Percentiles rank a stretch among this genome's conserved stretches.
phyloP scores from a whole-genome alignment of 2,329 filamentous ascomycete species.

The Xylariaceae sp. region DNA sequence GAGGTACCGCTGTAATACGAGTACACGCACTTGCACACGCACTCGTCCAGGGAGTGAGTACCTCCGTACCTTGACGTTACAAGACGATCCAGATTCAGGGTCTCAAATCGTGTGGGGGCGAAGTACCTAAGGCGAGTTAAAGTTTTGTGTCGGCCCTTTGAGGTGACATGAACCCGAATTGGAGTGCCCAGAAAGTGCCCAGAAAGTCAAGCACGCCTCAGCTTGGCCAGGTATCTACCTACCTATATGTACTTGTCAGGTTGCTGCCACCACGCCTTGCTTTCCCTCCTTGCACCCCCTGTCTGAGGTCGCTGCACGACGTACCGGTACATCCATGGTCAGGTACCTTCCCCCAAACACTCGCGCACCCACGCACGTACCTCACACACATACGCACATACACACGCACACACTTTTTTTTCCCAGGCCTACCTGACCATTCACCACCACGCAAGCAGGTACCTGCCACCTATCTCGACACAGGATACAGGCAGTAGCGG shows the following conservation, averaged over 20 bases:
- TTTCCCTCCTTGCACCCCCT: not conserved
- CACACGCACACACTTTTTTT: not conserved
- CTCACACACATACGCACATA: not conserved
- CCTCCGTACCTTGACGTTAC: too few relatives aligned
- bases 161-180: not conserved
- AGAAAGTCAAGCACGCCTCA: too few relatives aligned
- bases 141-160: slow-evolving; percentile 12
- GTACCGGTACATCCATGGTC: not conserved
- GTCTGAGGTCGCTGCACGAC: not conserved
- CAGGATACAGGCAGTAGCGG: slow-evolving; percentile 1
- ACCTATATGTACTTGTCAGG: too few relatives aligned
- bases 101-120: slow-evolving; percentile 11
- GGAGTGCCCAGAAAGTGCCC: too few relatives aligned
- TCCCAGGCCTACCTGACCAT: not conserved
- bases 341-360: not conserved
- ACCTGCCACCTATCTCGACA: not conserved
- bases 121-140: not conserved
- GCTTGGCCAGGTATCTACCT: too few relatives aligned
- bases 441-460: not conserved
- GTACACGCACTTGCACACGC: not conserved
- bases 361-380: not conserved
- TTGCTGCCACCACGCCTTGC: not conserved
- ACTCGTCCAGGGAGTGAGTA: not conserved
- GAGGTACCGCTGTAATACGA: not conserved
- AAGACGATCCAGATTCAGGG: slow-evolving; percentile 17